Base-by-base conservation (phyloP, 371 early-diverging fungal genomes). In the Lichtheimia ornata region DNA sequence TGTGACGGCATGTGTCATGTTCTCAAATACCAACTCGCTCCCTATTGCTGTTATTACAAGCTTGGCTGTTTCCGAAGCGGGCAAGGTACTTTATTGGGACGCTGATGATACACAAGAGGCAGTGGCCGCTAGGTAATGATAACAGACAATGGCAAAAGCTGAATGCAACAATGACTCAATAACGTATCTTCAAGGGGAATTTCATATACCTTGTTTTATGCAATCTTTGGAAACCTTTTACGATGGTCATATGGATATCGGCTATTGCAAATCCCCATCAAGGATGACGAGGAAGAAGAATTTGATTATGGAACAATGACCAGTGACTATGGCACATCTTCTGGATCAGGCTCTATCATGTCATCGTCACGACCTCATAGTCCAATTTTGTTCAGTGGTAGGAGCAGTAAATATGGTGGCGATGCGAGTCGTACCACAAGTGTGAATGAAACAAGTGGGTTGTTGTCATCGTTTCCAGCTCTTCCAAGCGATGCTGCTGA, bases 191-290 rank as follows among this genome's bases (percentile, higher is more conserved):
- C 50, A 44, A 84, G 92, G 57, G 91, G 91, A 5, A 85, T 92
- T 18, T 85, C 90, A 0, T 92, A 92, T 61, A 85, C 86, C 11
- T 73, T 92, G 40, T 86, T 92, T 28, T 90, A 84, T 67, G 89
- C 88, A 25, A 81, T 90, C 60, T 83, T 90, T 66, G 84, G 87
- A 56, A 92, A 92, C 59, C 70, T 92, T 5, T 55, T 90, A 45
- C 79, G 90, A 28, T 92, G 90, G 90, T 88, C 88, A 18, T 90
- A 88, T 69, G 92, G 92, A 50, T 85, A 88, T 49, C 75, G 74
- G 4, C 67, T 92, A 5, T 65, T 92, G 58, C 74, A 66, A 40
- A 63, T 64, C 24, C 55, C 24, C 5, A 71, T 64, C 7, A 61
- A 64, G 3, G 56, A 56, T 41, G 73, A 70, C 24, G 47, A 25